These are phyloP conservation scores for Phaeodactylum tricornutum DNA, from an alignment of 108 stramenopile genomes.

Conservation along the genomic window DNA sequence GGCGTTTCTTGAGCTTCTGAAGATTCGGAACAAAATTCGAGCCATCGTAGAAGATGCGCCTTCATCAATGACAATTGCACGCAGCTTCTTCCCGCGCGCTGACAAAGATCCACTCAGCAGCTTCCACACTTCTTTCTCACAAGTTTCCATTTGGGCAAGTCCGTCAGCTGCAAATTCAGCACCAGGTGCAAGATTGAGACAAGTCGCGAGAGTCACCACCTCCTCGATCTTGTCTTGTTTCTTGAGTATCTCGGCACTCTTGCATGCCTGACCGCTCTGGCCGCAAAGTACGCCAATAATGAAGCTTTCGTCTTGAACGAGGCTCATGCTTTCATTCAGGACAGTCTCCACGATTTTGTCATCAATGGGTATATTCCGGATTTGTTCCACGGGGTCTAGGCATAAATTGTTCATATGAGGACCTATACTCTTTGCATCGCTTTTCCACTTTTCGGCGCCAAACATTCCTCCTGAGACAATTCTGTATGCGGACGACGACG, in stretches of 20 bases:
- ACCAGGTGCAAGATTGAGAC: neutral
- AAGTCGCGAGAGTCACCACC: constrained; percentile 1
- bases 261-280: constrained; percentile 1
- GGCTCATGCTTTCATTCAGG: constrained; percentile 4
- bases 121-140: constrained; percentile 19
- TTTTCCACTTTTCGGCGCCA: constrained; percentile 67
- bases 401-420: constrained; percentile 24
- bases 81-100: constrained; percentile 5
- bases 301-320: constrained; percentile 3
- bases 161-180: neutral
- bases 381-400: neutral
- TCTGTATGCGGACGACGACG: constrained; percentile 36
- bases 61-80: constrained; percentile 21
- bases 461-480: constrained; percentile 77
- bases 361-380: neutral
- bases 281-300: constrained; percentile 18
- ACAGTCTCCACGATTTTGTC: neutral
- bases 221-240: neutral
- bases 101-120: too few species aligned
- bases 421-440: constrained; percentile 61
- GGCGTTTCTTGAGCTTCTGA: neutral
- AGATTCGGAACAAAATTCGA: constrained; percentile 19
- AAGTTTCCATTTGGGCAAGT: constrained; percentile 9
- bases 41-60: constrained; percentile 7
- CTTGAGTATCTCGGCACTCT: constrained; percentile 2